Base-by-base conservation (phyloP, 1,284 basidiomycete species). In the Cronartium quercuum region DNA sequence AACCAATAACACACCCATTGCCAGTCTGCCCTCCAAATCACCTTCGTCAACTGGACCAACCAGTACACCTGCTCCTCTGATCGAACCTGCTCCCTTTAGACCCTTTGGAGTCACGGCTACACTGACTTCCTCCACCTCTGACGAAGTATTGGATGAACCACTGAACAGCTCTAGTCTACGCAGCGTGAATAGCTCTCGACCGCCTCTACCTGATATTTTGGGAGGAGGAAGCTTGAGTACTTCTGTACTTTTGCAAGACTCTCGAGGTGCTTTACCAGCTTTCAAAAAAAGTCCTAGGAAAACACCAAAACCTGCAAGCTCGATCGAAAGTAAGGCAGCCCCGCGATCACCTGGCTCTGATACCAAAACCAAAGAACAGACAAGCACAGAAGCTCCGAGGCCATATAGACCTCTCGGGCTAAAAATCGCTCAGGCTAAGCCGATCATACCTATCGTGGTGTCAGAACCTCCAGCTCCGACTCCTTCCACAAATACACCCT, bases 81-180 rank as follows among this genome's bases (percentile, higher is more conserved):
- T 37, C 21, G 34, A 66, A 57, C 15, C 44, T 57, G 61, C 70
- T 61, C 35, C 64, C 24, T 73, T 73, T 63, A 73, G 63, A 73
- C 70, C 70, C 34, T 73, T 73, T 47, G 70, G 70, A 13, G 70
- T 73, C 44, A 65, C 70, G 41, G 70, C 70, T 38, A 73, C 70
- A 29, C 38, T 73, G 24, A 55, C 68, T 41, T 62, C 68, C 42
- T 69, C 58, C 21, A 58, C 2, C 34, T 37, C 35, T 40, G 70
- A 73, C 42, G 42, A 55, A 18, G n/a, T 66, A 18, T 41, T 51
- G 47, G 21, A 65, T 21, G 34, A 42, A 40, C 37, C 66, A 29
- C 51, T 24, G 35, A 58, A 61, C 18, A 35, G 40, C 21, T 71
- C 68, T 35, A 61, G 24, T 29, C 37, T 61, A 38, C 61, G 68